Conservation (phyloP, 176 grass and related monocot species). For the Carex parvula region DNA sequence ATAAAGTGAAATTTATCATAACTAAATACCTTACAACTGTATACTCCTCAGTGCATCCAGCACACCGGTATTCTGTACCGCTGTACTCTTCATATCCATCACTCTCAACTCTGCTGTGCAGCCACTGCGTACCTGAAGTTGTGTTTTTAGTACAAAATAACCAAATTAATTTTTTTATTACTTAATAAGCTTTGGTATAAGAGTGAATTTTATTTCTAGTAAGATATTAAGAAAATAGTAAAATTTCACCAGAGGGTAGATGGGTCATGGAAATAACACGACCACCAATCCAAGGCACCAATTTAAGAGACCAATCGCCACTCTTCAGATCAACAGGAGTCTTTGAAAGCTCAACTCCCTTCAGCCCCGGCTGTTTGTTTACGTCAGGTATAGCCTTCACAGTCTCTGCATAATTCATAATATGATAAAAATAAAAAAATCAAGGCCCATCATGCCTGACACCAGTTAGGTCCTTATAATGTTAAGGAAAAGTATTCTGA, state of each 20-base stretch:
- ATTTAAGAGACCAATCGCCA: constrained; percentile 73
- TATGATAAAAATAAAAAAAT: neutral
- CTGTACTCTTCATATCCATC: constrained; percentile 95
- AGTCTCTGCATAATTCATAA: constrained; percentile 46
- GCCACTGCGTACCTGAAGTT: constrained; percentile 74
- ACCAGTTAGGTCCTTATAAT: neutral
- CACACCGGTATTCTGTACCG: constrained; percentile 81
- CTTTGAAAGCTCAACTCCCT: constrained; percentile 73
- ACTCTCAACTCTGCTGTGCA: constrained; percentile 85
- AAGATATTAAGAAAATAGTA: constrained; percentile 15
- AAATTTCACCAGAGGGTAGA: constrained; percentile 71
- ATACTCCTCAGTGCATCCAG: constrained; percentile 95
- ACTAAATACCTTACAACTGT: constrained; percentile 48
- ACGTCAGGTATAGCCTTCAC: constrained; percentile 58
- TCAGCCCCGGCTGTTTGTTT: constrained; percentile 43
- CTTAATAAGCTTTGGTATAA: neutral
- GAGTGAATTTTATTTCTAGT: neutral
- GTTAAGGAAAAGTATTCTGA: neutral
- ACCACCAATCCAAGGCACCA: constrained; percentile 92
- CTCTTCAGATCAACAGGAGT: constrained; percentile 80
- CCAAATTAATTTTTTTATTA: neutral
- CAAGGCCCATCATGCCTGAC: neutral
- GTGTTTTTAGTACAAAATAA: constrained; percentile 12
- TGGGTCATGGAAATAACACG: constrained; percentile 87
- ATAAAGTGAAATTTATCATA: neutral